Evolutionary conservation across 176 grass and related monocot genomes (phyloP).

Genomic region (Ensete glaucum): DNA sequence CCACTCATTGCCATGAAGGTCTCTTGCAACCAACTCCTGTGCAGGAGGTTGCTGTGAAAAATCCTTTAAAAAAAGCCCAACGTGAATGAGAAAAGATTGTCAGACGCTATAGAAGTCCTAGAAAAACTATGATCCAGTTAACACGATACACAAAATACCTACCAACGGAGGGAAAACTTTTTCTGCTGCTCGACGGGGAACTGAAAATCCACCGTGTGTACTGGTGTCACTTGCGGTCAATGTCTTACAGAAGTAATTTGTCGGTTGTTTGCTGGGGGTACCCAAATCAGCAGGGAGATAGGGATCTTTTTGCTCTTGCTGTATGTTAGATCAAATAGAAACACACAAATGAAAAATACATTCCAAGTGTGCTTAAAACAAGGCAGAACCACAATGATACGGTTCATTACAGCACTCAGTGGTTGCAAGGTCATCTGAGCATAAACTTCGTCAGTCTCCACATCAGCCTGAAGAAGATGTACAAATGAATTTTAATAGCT

Average conservation of each 20-base stretch:
- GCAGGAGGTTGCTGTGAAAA: constrained; percentile 88
- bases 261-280: constrained; percentile 78
- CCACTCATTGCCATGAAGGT: constrained; percentile 98
- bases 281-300: constrained; percentile 91
- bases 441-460: constrained; percentile 96
- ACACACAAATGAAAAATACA: not conserved
- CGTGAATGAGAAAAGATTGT: constrained; percentile 19
- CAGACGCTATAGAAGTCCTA: not conserved
- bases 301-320: constrained; percentile 96
- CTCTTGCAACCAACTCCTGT: constrained; percentile 89
- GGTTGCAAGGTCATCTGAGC: constrained; percentile 99
- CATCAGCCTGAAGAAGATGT: constrained; percentile 56
- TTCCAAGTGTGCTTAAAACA: not conserved
- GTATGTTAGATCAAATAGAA: constrained; percentile 22
- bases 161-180: constrained; percentile 99
- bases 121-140: not conserved
- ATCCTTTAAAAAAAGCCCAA: constrained; percentile 44
- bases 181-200: constrained; percentile 95
- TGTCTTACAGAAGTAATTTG: constrained; percentile 99
- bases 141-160: constrained; percentile 9
- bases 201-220: constrained; percentile 97
- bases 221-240: constrained; percentile 97
- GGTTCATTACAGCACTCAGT: constrained; percentile 57
- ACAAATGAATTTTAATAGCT: not conserved
- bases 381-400: constrained; percentile 9